A percentile compares a stretch with the other conserved stretches of the same genome.
Evolutionary conservation across 257 asterid species (phyloP).

Genomic region (Anisodus acutangulus): DNA sequence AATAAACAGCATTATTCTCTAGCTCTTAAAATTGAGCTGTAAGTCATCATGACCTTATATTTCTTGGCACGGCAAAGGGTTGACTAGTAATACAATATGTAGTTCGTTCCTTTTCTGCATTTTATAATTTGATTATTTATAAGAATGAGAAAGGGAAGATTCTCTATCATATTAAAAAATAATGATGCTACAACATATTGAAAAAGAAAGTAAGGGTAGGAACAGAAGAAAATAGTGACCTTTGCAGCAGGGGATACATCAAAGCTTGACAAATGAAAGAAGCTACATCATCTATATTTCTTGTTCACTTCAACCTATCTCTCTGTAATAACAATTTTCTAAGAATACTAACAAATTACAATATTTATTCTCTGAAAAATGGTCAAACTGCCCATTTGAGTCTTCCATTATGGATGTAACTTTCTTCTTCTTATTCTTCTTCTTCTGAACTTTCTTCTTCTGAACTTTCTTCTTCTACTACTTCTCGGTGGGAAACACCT

Average conservation of each 20-base stretch:
- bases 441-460: no score
- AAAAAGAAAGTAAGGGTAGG: background rate
- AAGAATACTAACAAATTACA: no score
- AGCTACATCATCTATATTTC: background rate
- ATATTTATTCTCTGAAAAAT: no score
- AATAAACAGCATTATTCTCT: background rate
- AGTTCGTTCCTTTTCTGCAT: background rate
- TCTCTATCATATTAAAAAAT: background rate
- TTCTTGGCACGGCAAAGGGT: background rate
- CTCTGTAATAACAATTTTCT: no score
- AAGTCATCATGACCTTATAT: no score
- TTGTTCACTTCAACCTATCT: no score
- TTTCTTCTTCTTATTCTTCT: no score
- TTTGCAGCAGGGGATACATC: background rate
- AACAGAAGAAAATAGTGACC: background rate
- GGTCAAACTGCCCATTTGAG: no score
- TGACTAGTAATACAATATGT: background rate
- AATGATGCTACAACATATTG: background rate
- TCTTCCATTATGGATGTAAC: no score
- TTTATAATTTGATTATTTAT: no score
- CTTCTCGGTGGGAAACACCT: background rate
- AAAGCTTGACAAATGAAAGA: background rate
- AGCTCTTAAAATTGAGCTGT: background rate
- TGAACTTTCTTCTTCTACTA: background rate
- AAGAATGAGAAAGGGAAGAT: background rate